Evolutionary conservation across 129 eudicot genomes (phyloP).

Genomic region (Apium graveolens): DNA sequence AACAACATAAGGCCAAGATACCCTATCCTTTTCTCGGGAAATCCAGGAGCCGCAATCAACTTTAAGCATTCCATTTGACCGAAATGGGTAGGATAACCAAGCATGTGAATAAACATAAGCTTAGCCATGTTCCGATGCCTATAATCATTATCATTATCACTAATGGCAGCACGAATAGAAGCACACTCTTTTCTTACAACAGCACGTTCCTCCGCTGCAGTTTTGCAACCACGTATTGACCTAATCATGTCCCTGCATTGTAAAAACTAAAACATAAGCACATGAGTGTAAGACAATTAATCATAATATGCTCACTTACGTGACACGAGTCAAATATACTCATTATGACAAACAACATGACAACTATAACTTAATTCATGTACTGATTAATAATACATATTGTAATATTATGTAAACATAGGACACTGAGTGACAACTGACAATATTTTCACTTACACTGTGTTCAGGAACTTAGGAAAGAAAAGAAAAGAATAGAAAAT

Average conservation of each 20-base stretch:
- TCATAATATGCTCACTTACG: background rate
- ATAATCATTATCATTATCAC: slow-evolving; percentile 83
- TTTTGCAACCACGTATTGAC: slow-evolving; percentile 95
- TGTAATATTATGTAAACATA: too few species aligned
- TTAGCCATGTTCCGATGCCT: slow-evolving; percentile 95
- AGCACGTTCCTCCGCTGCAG: slow-evolving; percentile 96
- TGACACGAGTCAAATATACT: background rate
- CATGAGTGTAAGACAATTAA: background rate
- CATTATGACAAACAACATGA: background rate
- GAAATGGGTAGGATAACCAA: slow-evolving; percentile 98
- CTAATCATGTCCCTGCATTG: slow-evolving; percentile 91
- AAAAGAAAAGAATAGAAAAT: too few species aligned
- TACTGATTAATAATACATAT: too few species aligned
- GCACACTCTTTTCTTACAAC: slow-evolving; percentile 94
- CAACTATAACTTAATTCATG: too few species aligned
- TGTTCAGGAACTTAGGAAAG: too few species aligned
- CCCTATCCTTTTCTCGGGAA: slow-evolving; percentile 97
- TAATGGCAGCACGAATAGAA: slow-evolving; percentile 83
- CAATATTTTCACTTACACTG: too few species aligned
- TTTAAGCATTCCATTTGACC: slow-evolving; percentile 99
- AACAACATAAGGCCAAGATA: slow-evolving; percentile 93
- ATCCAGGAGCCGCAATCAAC: slow-evolving; percentile 88
- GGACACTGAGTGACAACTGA: too few species aligned
- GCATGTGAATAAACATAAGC: slow-evolving; percentile 99
- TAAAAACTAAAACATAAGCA: slow-evolving; percentile 13